phyloP scores from a whole-genome alignment of 2,329 filamentous ascomycete species.

The Clonostachys chloroleuca region DNA sequence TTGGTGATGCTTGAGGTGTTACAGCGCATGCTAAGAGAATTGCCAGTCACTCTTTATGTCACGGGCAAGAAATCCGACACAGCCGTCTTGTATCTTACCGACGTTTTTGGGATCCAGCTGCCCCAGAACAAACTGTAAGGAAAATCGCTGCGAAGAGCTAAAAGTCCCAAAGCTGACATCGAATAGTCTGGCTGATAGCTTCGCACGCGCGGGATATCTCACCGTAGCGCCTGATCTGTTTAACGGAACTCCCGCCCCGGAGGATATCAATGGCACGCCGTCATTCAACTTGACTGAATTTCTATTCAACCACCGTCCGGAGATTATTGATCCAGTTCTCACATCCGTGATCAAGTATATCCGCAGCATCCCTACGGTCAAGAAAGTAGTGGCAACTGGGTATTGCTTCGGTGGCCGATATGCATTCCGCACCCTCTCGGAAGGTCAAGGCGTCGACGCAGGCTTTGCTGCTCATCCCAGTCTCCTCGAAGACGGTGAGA shows the following conservation, averaged over 20 bases:
- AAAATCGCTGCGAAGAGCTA: not conserved
- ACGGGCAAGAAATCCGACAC: slow-evolving; percentile 3
- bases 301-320: slow-evolving; percentile 9
- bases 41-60: slow-evolving; percentile 6
- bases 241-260: slow-evolving; percentile 11
- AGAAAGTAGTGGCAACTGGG: slow-evolving; percentile 45
- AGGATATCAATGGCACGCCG: slow-evolving; percentile 7
- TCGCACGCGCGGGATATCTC: slow-evolving; percentile 16
- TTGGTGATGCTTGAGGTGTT: slow-evolving; percentile 16
- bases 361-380: slow-evolving; percentile 32
- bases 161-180: not conserved
- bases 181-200: slow-evolving; percentile 15
- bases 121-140: slow-evolving; percentile 7
- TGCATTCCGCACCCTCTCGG: slow-evolving; percentile 49
- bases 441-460: slow-evolving; percentile 18
- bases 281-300: slow-evolving; percentile 12
- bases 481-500: slow-evolving; percentile 48
- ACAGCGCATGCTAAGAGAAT: slow-evolving; percentile 11
- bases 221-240: slow-evolving; percentile 17
- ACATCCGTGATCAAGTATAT: slow-evolving; percentile 16
- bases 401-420: slow-evolving; percentile 60
- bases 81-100: slow-evolving; percentile 5
- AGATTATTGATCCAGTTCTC: slow-evolving; percentile 12
- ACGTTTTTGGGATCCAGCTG: slow-evolving; percentile 15
- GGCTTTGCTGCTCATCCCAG: slow-evolving; percentile 57